phyloP scores from a whole-genome alignment of 2,329 filamentous ascomycete species.

The Trichoderma atroviride region DNA sequence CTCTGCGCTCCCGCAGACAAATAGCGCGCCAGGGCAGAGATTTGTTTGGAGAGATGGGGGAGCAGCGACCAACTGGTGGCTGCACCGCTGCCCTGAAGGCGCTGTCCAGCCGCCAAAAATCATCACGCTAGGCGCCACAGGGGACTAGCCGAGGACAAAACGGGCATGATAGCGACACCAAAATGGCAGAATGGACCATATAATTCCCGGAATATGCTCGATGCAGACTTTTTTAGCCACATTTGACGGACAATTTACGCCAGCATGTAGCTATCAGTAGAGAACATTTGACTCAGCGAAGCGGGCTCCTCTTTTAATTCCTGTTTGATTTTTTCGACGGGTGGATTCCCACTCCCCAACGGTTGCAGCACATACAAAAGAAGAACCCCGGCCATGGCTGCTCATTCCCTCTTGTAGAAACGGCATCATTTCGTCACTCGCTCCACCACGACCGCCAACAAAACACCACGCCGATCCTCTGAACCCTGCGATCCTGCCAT shows the following conservation, averaged over 20 bases:
- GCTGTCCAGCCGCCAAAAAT: background rate
- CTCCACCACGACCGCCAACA: conserved; percentile 27
- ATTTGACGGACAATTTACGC: background rate
- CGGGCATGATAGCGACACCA: conserved; percentile 11
- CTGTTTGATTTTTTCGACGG: background rate
- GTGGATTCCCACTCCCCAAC: background rate
- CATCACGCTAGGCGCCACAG: conserved; percentile 2
- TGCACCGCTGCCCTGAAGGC: conserved; percentile 15
- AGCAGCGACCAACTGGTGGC: background rate
- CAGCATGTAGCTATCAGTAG: background rate
- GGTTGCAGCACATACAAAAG: background rate
- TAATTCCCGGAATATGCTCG: background rate
- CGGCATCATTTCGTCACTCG: conserved; percentile 28
- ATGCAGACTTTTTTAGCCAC: conserved; percentile 13
- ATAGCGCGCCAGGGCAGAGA: background rate
- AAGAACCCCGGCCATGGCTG: conserved; percentile 3
- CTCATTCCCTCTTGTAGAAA: conserved; percentile 4
- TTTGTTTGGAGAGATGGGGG: background rate
- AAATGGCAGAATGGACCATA: background rate
- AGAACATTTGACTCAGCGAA: background rate
- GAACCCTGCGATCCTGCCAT: conserved; percentile 2
- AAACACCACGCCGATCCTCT: conserved; percentile 25
- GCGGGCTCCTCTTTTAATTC: conserved; percentile 7
- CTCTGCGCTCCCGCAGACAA: background rate
- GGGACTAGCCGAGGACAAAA: background rate